These are phyloP conservation scores for Pichia sporocuriosa DNA, from an alignment of 805 yeast species.

Conservation along the genomic window DNA sequence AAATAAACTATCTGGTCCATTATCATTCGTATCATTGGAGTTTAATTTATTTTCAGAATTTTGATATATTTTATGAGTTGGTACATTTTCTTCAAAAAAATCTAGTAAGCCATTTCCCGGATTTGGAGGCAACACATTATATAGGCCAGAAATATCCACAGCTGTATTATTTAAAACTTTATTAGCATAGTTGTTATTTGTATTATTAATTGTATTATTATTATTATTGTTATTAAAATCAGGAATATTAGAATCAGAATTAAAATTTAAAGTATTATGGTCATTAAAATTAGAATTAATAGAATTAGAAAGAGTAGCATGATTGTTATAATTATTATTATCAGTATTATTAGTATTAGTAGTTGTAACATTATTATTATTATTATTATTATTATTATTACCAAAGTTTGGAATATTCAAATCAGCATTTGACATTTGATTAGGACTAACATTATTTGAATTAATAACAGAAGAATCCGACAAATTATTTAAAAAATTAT, in stretches of 20 bases:
- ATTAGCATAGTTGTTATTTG: not conserved
- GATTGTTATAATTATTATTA: not conserved
- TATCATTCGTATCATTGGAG: constrained; percentile 16
- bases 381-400: not conserved
- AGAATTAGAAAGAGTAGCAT: not conserved
- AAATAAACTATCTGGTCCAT: constrained; percentile 27
- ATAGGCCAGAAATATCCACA: constrained; percentile 3
- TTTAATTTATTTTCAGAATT: constrained; percentile 11
- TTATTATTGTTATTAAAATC: not conserved
- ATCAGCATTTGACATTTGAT: constrained; percentile 4
- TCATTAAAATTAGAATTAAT: not conserved
- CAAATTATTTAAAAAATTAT: constrained; percentile 23
- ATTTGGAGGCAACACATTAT: constrained; percentile 19
- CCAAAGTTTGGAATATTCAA: not conserved
- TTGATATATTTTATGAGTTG: constrained; percentile 4
- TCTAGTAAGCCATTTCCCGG: constrained; percentile 29
- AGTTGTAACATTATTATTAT: no score
- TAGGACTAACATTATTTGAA: constrained; percentile 10
- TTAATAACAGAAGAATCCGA: constrained; percentile 12
- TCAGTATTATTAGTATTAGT: no score
- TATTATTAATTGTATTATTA: not conserved
- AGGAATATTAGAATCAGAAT: not conserved
- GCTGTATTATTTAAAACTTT: constrained; percentile 7
- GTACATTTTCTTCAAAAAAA: constrained; percentile 20
- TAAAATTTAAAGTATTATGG: not conserved